Evolutionary conservation across 371 early-diverging fungal genomes (phyloP), one percentile per base, ranked within the genome.

Genomic region (Ordospora colligata): DNA sequence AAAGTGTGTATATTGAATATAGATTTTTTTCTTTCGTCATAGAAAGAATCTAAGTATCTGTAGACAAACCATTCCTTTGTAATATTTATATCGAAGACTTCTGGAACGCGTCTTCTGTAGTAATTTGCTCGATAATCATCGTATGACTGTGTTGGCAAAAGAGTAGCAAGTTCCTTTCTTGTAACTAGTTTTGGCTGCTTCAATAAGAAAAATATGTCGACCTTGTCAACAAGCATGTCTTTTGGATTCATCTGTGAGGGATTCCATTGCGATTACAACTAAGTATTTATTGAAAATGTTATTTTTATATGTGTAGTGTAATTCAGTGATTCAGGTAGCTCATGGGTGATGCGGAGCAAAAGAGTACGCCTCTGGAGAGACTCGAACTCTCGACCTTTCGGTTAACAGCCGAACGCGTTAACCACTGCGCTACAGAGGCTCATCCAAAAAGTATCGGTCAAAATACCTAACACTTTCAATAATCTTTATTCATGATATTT

Each of bases 121-220:
- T 54, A 69, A 12, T 54, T 54, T 54, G 25, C 27, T 8, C 42
- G 51, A 23, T 69, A 69, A 43, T 69, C 70, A 17, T 19, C 44
- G 27, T 69, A 69, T 22, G 52, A 54, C 27, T 69, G 54, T 45
- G 21, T 54, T 22, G 70, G 70, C 2, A 69, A 42, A 53, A 69
- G 21, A 11, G 23, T 54, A 12, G n/a, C n/a, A 22, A 69, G 21
- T 42, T 69, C 70, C 11, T 21, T 22, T 69, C 53, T 21, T 17
- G 70, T 69, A 2, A 69, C 5, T 40, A 69, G 52, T 54, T 43
- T 69, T 12, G 52, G 52, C 23, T 69, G 54, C 32, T 69, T 69
- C 44, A 69, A 25, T 43, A 69, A 25, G 23, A 69, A 69, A 23
- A 69, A 69, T 43, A 69, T 69, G 46, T 69, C 70, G 53, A 69